Evolutionary conservation across 2,329 filamentous ascomycete species (phyloP), one percentile per base, ranked within the genome.

Genomic region (Aspergillus sp.): DNA sequence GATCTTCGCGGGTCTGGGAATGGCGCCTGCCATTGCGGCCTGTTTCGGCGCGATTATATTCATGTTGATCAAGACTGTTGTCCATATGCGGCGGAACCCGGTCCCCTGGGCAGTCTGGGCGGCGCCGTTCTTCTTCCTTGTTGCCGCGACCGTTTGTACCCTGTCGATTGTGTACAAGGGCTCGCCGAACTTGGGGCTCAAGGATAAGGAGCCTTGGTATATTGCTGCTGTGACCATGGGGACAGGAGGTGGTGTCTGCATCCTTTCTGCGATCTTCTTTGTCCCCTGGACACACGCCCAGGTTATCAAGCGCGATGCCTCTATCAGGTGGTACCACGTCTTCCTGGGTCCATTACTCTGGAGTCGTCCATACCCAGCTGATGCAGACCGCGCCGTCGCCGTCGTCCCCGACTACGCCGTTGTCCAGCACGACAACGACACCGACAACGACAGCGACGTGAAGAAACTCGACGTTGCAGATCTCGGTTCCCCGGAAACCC

Each of bases 141-240:
- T 92, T 58, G 88, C 89, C 56, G 87, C 67, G 90, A 88, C 77
- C 89, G 89, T 0, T 81, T 37, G 35, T n/a, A 37, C 35, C 5
- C 15, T 93, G 5, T 90, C 87, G 44, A 86, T 93, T 66, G 89
- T 92, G 64, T 91, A 90, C 83, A 91, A 92, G 81, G 89, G 89
- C 33, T 90, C 89, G 8, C 88, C 89, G 21, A 86, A 80, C 59
- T 82, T 90, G 31, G 81, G 82, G 17, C 77, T 90, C 27, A 80
- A 77, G 77, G 84, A 87, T 58, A 73, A 73, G 65, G 87, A 88
- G 2, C 73, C 74, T 8, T 87, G 83, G 82, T 91, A 84, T 68
- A 84, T 91, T 60, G 87, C 81, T 12, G 76, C 82, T n/a, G 87
- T 91, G 60, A 87, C 86, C n/a, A 68, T 91, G 60, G 87, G 88